These are phyloP conservation scores for Aethionema arabicum DNA, from an alignment of 345 rosid species.

Conservation along the genomic window DNA sequence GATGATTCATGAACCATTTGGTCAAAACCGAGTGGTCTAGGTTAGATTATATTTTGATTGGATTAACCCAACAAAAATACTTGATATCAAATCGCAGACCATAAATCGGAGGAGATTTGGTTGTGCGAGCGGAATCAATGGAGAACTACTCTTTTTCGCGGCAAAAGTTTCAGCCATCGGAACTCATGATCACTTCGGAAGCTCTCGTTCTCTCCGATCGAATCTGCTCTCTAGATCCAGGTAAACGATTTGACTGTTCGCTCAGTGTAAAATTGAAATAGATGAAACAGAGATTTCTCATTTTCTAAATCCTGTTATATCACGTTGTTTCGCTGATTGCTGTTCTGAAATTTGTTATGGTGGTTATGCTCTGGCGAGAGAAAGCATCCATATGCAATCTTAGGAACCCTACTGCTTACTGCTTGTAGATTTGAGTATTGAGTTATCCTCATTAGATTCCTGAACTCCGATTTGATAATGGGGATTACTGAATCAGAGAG, in stretches of 20 bases:
- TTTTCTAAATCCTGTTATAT: background rate
- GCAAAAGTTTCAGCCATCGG: slow-evolving; percentile 52
- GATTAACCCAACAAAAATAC: slow-evolving; percentile 27
- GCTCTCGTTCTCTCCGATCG: slow-evolving; percentile 48
- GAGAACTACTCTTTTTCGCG: slow-evolving; percentile 53
- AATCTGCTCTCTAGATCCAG: slow-evolving; percentile 49
- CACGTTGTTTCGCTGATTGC: background rate
- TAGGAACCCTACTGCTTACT: no score
- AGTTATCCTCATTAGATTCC: no score
- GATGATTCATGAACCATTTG: background rate
- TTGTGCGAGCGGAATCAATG: slow-evolving; percentile 25
- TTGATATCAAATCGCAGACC: slow-evolving; percentile 9
- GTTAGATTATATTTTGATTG: background rate
- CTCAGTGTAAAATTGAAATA: background rate
- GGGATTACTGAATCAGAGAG: background rate
- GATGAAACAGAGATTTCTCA: background rate
- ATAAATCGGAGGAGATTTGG: background rate
- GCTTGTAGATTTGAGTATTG: no score
- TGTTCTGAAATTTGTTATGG: no score
- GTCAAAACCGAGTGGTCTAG: background rate
- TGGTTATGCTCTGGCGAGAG: no score
- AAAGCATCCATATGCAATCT: no score
- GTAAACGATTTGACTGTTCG: slow-evolving; percentile 27
- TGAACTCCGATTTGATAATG: no score
- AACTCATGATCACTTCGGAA: slow-evolving; percentile 66